Percentiles rank a stretch among this genome's conserved stretches.
Evolutionary conservation across 164 flowering plant species (phyloP).

Genomic region (Magnolia sinica): DNA sequence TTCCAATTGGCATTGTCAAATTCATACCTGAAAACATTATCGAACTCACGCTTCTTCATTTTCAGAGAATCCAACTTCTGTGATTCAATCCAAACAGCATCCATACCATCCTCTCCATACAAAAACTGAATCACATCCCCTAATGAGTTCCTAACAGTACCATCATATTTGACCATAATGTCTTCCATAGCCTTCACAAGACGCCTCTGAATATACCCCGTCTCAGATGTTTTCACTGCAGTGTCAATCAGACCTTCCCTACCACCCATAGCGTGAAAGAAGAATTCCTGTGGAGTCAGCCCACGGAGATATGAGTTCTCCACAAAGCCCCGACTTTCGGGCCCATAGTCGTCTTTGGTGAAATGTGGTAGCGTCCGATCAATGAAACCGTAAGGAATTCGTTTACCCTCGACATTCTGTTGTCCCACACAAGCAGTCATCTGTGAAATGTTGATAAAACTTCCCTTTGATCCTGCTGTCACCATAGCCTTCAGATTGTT

Average conservation of each 20-base stretch:
- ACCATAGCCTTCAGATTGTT: conserved; percentile 99
- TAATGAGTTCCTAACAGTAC: conserved; percentile 90
- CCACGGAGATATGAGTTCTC: conserved; percentile 97
- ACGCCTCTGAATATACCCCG: conserved; percentile 97
- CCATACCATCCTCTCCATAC: conserved; percentile 99
- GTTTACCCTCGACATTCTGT: conserved; percentile 99
- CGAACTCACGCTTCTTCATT: conserved; percentile 32
- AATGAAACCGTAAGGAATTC: conserved; percentile 87
- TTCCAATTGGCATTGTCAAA: conserved; percentile 78
- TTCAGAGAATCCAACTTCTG: conserved; percentile 83
- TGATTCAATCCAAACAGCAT: conserved; percentile 89
- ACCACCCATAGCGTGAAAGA: conserved; percentile 99
- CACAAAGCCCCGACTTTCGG: conserved; percentile 99
- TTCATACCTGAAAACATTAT: conserved; percentile 19
- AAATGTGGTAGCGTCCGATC: conserved; percentile 96
- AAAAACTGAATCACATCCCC: conserved; percentile 97
- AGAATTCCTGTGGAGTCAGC: conserved; percentile 95
- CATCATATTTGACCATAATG: conserved; percentile 99
- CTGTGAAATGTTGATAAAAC: conserved; percentile 98
- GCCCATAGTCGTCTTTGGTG: conserved; percentile 94
- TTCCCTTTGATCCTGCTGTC: conserved; percentile 97
- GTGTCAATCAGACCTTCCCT: conserved; percentile 99
- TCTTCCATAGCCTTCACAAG: conserved; percentile 99
- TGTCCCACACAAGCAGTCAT: conserved; percentile 99
- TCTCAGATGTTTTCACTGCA: conserved; percentile 98